Base-by-base conservation (phyloP, 371 early-diverging fungal species). In the Sanchytrium tribonematis region DNA sequence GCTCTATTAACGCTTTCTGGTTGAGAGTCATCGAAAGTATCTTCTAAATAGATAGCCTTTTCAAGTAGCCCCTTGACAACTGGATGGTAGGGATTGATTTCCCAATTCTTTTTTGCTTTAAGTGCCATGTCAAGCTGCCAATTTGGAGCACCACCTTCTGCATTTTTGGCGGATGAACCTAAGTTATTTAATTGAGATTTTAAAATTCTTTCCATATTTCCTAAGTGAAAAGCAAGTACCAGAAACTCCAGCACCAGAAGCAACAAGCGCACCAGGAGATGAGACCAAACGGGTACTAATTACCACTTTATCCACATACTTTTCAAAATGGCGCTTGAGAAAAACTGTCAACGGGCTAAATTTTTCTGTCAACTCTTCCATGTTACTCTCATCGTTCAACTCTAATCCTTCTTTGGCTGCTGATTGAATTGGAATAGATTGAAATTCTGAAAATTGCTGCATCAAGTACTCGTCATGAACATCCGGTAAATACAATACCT, bases 391-490 rank as follows among this genome's bases (percentile, higher is more conserved):
- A 5, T 48, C 48, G 22, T 48, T 84, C 71, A 97, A 85, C 71
- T 87, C 83, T 69, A 94, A 74, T 66, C 88, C 88, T 17, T 84
- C 84, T 74, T 90, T 87, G 70, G 84, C 88, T 30, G 90, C 83
- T 73, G 86, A 85, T 71, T 86, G 86, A 73, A 97, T 82, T 70
- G 77, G 75, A 71, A 86, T 80, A 31, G 85, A 88, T 68, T 90
- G 83, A 77, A 84, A 91, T 48, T 83, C 83, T 66, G 76, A 82
- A 68, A 92, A 73, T 78, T 92, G 91, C 70, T 83, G 92, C 73
- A 88, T 75, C 71, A 90, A 78, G 74, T 88, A 86, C 78, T 95
- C 96, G 73, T 97, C 97, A 71, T 91, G 81, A 22, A 91, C 86
- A 71, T 93, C 93, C 22, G 77, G 76, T 79, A 94, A 82, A 78